Conservation (phyloP, 2,329 filamentous ascomycete species). For the Cercospora janseana region DNA sequence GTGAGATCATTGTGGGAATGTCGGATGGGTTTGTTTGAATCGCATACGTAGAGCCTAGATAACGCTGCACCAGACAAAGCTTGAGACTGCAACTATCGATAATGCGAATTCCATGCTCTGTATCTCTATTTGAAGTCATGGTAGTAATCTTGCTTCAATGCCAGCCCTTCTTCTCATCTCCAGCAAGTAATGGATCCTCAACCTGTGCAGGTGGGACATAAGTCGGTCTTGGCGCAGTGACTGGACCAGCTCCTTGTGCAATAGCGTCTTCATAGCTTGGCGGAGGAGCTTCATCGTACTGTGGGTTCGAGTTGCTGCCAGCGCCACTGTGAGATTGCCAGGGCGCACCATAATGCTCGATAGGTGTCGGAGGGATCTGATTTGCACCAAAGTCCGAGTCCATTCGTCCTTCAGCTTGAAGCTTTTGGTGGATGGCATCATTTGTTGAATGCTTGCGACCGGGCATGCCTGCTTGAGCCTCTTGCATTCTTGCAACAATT, state of each 20-base stretch:
- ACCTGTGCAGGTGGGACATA: conserved; percentile 51
- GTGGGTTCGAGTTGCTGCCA: conserved; percentile 15
- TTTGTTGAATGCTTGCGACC: conserved; percentile 11
- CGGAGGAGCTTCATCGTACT: conserved; percentile 62
- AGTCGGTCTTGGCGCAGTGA: conserved; percentile 68
- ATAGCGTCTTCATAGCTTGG: conserved; percentile 94
- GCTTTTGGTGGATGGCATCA: conserved; percentile 29
- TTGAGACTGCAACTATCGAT: too few relatives aligned
- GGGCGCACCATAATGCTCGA: conserved; percentile 18
- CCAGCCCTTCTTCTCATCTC: conserved; percentile 38
- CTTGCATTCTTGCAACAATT: conserved; percentile 65
- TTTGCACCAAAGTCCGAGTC: conserved; percentile 29
- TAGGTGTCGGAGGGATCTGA: conserved; percentile 29
- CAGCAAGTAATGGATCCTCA: conserved; percentile 32
- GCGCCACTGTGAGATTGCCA: conserved; percentile 16
- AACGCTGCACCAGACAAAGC: too few relatives aligned
- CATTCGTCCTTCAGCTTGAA: conserved; percentile 26
- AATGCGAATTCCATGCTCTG: too few relatives aligned
- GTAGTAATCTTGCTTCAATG: not conserved
- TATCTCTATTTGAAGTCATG: too few relatives aligned
- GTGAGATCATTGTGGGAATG: too few relatives aligned
- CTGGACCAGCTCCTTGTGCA: conserved; percentile 71
- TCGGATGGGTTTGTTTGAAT: too few relatives aligned
- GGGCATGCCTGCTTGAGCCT: conserved; percentile 24
- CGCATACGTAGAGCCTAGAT: too few relatives aligned